Base-by-base conservation (phyloP, 305 asterid genomes). In the Coffea humblotiana region DNA sequence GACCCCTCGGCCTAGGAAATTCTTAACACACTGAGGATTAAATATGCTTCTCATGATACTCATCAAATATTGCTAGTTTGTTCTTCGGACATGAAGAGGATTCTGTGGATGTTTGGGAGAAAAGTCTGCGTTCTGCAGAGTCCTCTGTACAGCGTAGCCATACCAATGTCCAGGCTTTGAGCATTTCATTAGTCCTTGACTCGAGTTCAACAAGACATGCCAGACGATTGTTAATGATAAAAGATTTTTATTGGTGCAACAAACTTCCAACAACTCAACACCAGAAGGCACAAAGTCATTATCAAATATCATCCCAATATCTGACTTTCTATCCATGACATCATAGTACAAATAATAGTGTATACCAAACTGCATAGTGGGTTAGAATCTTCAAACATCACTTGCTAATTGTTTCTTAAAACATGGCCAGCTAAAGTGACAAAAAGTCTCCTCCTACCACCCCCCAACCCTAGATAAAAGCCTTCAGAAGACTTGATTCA, bases 371-470 rank as follows among this genome's bases (percentile, higher is more conserved):
- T 79, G 77, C 71, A 52, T 51, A 23, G 72, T 61, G 60, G 67
- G 72, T 80, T 47, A 52, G 74, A 82, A 78, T 78, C 32, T 27
- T 72, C 63, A 47, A 76, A 71, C 69, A 63, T 49, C 82, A 76
- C 23, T 37, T 51, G 8, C 70, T 58, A 64, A 76, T 83, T 85
- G 81, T 83, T 83, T 65, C 81, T 25, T 64, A 82, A 82, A 83
- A 79, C 89, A 81, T 83, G 91, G 93, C 88, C 95, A 90, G 87
- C 91, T 90, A 90, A 40, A 84, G 79, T 84, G 29, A 76, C 25
- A 58, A 6, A 72, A 77, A 77, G 85, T 70, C 77, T 78, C 75
- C 83, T 77, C 82, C 86, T 79, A 85, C 85, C 78, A 32, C 77
- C 84, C 69, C 78, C 84, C 69, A 56, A 77, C 71, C 63, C 72